A percentile compares a stretch with the other conserved stretches of the same genome.
phyloP scores from a whole-genome alignment of 257 asterid genomes.

The Fraxinus pennsylvanica region DNA sequence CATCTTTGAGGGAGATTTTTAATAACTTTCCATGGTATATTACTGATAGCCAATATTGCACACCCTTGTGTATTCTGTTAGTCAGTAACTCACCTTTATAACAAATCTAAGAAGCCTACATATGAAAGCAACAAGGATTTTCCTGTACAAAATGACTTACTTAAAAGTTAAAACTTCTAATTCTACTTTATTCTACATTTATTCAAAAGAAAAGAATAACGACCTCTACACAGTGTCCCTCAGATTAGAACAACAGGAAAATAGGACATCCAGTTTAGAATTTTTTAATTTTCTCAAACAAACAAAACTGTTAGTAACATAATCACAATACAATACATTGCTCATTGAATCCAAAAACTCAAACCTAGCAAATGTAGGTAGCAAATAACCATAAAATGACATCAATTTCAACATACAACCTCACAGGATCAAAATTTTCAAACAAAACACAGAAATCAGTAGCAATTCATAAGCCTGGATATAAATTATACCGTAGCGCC shows the following conservation, averaged over 20 bases:
- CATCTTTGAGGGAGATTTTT: background rate
- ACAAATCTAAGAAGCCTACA: too few relatives aligned
- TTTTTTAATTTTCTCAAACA: too few relatives aligned
- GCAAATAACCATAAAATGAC: conserved; percentile 10
- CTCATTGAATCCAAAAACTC: background rate
- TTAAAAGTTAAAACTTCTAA: too few relatives aligned
- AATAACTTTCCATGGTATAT: background rate
- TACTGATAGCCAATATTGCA: background rate
- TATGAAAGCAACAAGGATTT: background rate
- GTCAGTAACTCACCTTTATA: too few relatives aligned
- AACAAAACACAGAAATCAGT: background rate
- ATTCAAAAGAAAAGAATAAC: too few relatives aligned
- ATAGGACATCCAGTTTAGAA: too few relatives aligned
- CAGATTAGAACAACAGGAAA: too few relatives aligned
- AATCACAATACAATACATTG: background rate
- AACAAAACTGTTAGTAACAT: too few relatives aligned
- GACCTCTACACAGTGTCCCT: too few relatives aligned
- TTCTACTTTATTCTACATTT: too few relatives aligned
- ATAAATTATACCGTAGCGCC: conserved; percentile 66
- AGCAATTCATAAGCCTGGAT: background rate
- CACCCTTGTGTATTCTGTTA: background rate
- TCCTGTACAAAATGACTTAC: too few relatives aligned
- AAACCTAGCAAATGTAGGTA: background rate
- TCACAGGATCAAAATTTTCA: background rate
- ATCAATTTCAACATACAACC: background rate